Percentiles rank a stretch among this genome's conserved stretches.
phyloP scores from a whole-genome alignment of 768 basidiomycete species.

The Hericium erinaceus region DNA sequence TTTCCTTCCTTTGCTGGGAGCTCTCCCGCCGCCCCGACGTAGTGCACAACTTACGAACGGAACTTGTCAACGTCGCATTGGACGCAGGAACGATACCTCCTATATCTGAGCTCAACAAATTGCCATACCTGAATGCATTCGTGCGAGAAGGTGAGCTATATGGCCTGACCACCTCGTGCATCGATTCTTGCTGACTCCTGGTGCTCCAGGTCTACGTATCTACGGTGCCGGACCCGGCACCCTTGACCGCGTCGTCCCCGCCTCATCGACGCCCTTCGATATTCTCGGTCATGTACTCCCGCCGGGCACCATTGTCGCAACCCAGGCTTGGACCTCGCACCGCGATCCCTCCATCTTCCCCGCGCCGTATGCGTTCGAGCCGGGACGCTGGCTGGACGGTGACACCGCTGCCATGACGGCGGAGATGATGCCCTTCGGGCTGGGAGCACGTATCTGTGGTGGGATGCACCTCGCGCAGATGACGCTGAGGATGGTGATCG shows the following conservation, averaged over 20 bases:
- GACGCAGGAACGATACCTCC: slow-evolving; percentile 54
- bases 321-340: slow-evolving; percentile 84
- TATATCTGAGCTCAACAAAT: slow-evolving; percentile 41
- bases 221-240: slow-evolving; percentile 64
- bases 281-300: slow-evolving; percentile 77
- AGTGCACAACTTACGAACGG: slow-evolving; percentile 55
- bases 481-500: slow-evolving; percentile 52
- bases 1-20: slow-evolving; percentile 75
- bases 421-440: slow-evolving; percentile 72
- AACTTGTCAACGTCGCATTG: slow-evolving; percentile 64
- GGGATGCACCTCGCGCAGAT: slow-evolving; percentile 69
- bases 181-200: background rate
- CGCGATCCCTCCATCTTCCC: slow-evolving; percentile 61
- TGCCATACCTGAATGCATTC: slow-evolving; percentile 39
- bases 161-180: background rate
- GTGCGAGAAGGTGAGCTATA: slow-evolving; percentile 42
- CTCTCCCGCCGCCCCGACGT: slow-evolving; percentile 65
- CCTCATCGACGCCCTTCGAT: slow-evolving; percentile 45
- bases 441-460: slow-evolving; percentile 65
- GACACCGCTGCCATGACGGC: slow-evolving; percentile 41
- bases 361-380: slow-evolving; percentile 65
- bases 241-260: slow-evolving; percentile 70
- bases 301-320: slow-evolving; percentile 65
- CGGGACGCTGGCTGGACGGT: slow-evolving; percentile 60
- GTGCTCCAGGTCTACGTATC: slow-evolving; percentile 49